Base-by-base conservation (phyloP, 2,329 filamentous ascomycete genomes). In the Sclerotinia subarctica region DNA sequence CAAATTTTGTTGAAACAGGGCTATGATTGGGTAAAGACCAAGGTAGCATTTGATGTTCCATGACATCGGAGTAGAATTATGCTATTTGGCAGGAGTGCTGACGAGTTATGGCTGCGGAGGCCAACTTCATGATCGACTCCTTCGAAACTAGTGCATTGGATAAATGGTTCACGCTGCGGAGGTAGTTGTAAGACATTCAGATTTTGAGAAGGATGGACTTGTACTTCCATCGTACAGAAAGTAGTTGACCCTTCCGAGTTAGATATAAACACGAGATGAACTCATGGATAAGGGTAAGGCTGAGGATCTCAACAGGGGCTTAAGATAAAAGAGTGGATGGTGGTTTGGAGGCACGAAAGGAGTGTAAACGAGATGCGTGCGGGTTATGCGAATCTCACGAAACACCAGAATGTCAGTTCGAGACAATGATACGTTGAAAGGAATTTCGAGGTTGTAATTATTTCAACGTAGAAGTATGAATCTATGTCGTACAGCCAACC, bases 181-280 rank as follows among this genome's bases (percentile, higher is more conserved):
- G 19, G 59, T 32, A 38, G n/a, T 26, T 54, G 60, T 42, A 42
- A 64, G n/a, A 53, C 60, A 63, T 38, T 38, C 46, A 42, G 11
- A 21, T 7, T 64, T 26, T 17, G 8, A 52, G 60, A n/a, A 26
- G 29, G 26, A 38, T 38, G 46, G 35, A 35, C 32, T 42, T 42
- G 35, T 38, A 57, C 8, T 24, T 38, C 38, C 38, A 13, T 38
- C 0, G 13, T 26, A 21, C n/a, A 32, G 17, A 64, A 54, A 29
- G 26, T 19, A n/a, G 24, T 42, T 19, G 49, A 29, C 38, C 21
- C 21, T 42, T 11, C 44, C 35, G 47, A 44, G 46, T 64, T 32
- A 21, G 32, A 44, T 35, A 64, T 38, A n/a, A 38, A 44, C 60
- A 64, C 49, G 62, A 64, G 62, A 64, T 54, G 62, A 64, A 64